phyloP scores from a whole-genome alignment of 148 eudicot species.

The Amaranthus hypochondriacus region DNA sequence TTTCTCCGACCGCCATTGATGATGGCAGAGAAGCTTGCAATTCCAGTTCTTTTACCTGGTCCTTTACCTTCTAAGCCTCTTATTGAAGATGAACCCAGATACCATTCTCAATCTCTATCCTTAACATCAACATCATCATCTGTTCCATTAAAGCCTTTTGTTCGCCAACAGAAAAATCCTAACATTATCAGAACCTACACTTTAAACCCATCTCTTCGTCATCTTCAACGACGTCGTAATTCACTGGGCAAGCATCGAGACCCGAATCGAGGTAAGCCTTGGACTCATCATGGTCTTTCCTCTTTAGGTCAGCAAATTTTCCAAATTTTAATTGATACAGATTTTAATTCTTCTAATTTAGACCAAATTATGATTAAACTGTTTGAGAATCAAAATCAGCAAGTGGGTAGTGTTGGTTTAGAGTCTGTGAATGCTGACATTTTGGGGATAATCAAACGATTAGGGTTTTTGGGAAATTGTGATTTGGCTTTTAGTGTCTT shows the following conservation, averaged over 20 bases:
- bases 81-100: conserved; percentile 33
- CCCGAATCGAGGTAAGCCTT: conserved; percentile 76
- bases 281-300: conserved; percentile 62
- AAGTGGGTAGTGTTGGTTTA: conserved; percentile 17
- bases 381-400: conserved; percentile 17
- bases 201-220: conserved; percentile 19
- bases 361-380: conserved; percentile 32
- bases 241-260: conserved; percentile 60
- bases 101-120: conserved; percentile 13
- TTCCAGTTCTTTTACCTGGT: conserved; percentile 49
- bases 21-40: conserved; percentile 68
- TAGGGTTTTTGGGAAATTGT: conserved; percentile 58
- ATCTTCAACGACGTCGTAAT: conserved; percentile 35
- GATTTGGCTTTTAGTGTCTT: conserved; percentile 61
- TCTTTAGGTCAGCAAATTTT: conserved; percentile 57
- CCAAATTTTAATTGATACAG: conserved; percentile 39
- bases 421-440: conserved; percentile 43
- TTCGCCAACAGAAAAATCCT: conserved; percentile 25
- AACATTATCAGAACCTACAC: conserved; percentile 14
- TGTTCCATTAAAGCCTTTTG: conserved; percentile 36
- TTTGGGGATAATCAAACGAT: conserved; percentile 67
- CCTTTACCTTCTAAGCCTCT: conserved; percentile 59
- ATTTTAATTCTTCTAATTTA: conserved; percentile 36
- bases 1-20: conserved; percentile 16
- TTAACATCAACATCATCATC: conserved; percentile 17